Conservation (phyloP, 768 basidiomycete genomes). For the Russula sp. region DNA sequence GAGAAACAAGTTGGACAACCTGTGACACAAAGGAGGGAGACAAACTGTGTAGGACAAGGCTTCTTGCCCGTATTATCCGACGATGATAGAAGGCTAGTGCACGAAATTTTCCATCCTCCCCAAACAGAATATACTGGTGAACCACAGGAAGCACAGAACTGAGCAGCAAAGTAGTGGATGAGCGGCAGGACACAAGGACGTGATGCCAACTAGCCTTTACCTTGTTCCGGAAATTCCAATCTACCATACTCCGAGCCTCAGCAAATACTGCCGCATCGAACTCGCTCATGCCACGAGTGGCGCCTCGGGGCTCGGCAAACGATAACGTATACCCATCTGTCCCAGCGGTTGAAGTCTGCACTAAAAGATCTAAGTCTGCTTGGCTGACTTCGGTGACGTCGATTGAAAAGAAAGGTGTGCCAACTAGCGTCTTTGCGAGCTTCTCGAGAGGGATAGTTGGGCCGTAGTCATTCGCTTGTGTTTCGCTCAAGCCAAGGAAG, state of each 20-base stretch:
- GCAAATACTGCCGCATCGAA: slow-evolving; percentile 76
- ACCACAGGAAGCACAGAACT: slow-evolving; percentile 92
- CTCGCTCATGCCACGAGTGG: slow-evolving; percentile 49
- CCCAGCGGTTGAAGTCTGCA: slow-evolving; percentile 35
- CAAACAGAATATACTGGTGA: slow-evolving; percentile 76
- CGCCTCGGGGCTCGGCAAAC: slow-evolving; percentile 63
- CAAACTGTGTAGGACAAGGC: slow-evolving; percentile 69
- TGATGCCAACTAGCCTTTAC: slow-evolving; percentile 33
- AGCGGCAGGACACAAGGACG: background rate
- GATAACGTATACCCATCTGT: slow-evolving; percentile 37
- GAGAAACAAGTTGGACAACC: slow-evolving; percentile 12
- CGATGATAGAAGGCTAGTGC: slow-evolving; percentile 72
- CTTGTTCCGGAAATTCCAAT: slow-evolving; percentile 92
- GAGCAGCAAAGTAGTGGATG: slow-evolving; percentile 6
- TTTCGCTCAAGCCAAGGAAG: slow-evolving; percentile 76
- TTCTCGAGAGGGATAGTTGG: slow-evolving; percentile 54
- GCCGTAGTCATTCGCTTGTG: slow-evolving; percentile 35
- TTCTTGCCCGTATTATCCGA: slow-evolving; percentile 53
- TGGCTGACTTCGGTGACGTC: slow-evolving; percentile 57
- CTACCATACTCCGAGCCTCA: slow-evolving; percentile 71
- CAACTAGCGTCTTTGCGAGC: slow-evolving; percentile 56
- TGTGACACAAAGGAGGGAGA: slow-evolving; percentile 14
- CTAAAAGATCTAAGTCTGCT: slow-evolving; percentile 37
- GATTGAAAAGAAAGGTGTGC: slow-evolving; percentile 81
- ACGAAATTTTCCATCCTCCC: slow-evolving; percentile 94